Evolutionary conservation across 768 basidiomycete genomes (phyloP), one percentile per base, ranked within the genome.

Genomic region (Termitomyces heimii): DNA sequence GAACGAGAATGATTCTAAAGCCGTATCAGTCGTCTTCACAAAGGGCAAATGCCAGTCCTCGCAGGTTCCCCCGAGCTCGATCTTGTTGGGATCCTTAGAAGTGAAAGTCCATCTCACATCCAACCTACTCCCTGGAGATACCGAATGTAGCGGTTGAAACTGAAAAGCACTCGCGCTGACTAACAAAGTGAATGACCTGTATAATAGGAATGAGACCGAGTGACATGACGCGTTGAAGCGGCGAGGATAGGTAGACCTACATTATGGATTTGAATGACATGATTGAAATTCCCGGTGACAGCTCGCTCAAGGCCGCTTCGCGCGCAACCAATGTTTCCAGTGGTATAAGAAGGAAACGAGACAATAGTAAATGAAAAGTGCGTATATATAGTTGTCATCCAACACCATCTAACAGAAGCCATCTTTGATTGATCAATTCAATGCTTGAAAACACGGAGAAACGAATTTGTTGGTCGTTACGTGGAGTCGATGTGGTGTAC

Each of bases 31-130:
- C 16, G 45, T 29, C 1, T 0, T 1, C 8, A 14, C 45, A 16
- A 28, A 6, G 5, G 5, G 14, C 13, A 2, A 3, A 26, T 0
- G 2, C 1, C 18, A 1, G 1, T 24, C 4, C 5, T 2, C 2
- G 31, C 5, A 12, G 9, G 1, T 22, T 34, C 1, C 10, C 1
- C 18, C 1, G 10, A 51, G 50, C 4, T 0, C 5, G 14, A 51
- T 26, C 4, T 24, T 5, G 2, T 0, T 4, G 16, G 50, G 35
- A 28, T 51, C 50, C 5, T 5, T 3, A 3, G 24, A 2, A 39
- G 35, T 12, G 10, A 26, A 6, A 10, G 9, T 37, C 49, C 49
- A 50, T 26, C 6, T 37, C 24, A 50, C 24, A 18, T 9, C 8
- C 13, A 35, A 9, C 16, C 2, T 26, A 7, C 16, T 9, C 26